A percentile compares a stretch with the other conserved stretches of the same genome.
These are phyloP conservation scores for Roridomyces roridus DNA, from an alignment of 768 basidiomycete genomes.

Conservation along the genomic window DNA sequence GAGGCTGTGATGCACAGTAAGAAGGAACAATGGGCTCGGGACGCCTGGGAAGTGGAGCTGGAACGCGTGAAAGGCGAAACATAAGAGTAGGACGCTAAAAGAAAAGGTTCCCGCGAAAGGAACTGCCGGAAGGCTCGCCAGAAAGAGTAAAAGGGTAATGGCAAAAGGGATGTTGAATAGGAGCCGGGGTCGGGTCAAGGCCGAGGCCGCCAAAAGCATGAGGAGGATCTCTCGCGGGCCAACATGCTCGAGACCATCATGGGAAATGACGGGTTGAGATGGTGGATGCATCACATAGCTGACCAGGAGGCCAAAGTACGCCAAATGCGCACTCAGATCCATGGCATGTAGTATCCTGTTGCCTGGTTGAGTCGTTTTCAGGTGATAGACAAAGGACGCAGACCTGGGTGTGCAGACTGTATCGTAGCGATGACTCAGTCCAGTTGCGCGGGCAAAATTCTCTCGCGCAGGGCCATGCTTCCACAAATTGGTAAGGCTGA, in stretches of 20 bases:
- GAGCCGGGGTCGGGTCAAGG: constrained; percentile 39
- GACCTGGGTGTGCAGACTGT: constrained; percentile 54
- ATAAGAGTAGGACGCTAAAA: constrained; percentile 49
- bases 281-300: constrained; percentile 52
- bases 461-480: constrained; percentile 30
- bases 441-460: constrained; percentile 1
- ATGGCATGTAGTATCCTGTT: constrained; percentile 52
- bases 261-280: constrained; percentile 30
- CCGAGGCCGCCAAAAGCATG: constrained; percentile 44
- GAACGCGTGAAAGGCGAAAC: constrained; percentile 47
- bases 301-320: constrained; percentile 48
- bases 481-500: constrained; percentile 50
- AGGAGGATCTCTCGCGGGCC: constrained; percentile 45
- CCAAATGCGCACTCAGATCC: constrained; percentile 44
- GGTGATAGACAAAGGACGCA: constrained; percentile 6
- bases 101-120: constrained; percentile 46
- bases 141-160: constrained; percentile 47
- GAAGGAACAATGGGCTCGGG: constrained; percentile 52
- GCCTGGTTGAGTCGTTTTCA: not conserved
- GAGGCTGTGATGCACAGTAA: constrained; percentile 43
- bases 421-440: constrained; percentile 37
- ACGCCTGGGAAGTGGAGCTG: constrained; percentile 51
- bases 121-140: constrained; percentile 45
- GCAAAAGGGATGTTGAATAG: constrained; percentile 39
- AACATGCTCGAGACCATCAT: constrained; percentile 23